These are phyloP conservation scores for Dipodascopsis uninucleata DNA, from an alignment of 805 yeast species.

Conservation along the genomic window DNA sequence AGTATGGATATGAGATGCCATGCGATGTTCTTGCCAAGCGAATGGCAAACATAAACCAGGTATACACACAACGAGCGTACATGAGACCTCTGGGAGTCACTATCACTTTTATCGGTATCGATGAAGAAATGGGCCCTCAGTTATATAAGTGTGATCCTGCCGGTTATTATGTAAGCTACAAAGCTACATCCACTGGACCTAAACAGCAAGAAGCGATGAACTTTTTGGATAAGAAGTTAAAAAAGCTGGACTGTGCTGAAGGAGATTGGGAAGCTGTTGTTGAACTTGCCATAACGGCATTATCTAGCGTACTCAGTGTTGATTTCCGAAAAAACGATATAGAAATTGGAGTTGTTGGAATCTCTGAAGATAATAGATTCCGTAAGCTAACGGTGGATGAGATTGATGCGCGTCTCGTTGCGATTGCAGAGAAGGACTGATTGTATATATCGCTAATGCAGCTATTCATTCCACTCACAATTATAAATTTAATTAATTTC, in stretches of 20 bases:
- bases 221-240: slow-evolving; percentile 82
- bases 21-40: slow-evolving; percentile 67
- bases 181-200: slow-evolving; percentile 94
- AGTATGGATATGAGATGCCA: slow-evolving; percentile 96
- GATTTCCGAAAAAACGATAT: slow-evolving; percentile 92
- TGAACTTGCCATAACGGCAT: slow-evolving; percentile 81
- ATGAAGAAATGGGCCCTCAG: slow-evolving; percentile 85
- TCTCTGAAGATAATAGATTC: slow-evolving; percentile 51
- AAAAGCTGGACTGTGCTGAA: slow-evolving; percentile 61
- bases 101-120: slow-evolving; percentile 79
- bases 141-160: slow-evolving; percentile 96
- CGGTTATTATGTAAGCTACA: slow-evolving; percentile 86
- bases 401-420: slow-evolving; percentile 87
- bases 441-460: too few species aligned
- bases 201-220: slow-evolving; percentile 95
- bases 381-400: slow-evolving; percentile 73
- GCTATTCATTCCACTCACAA: too few species aligned
- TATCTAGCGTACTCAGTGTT: slow-evolving; percentile 82
- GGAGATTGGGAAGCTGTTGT: slow-evolving; percentile 89
- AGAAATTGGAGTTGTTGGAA: slow-evolving; percentile 78
- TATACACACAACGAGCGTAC: slow-evolving; percentile 95
- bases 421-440: slow-evolving; percentile 94
- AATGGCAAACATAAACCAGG: slow-evolving; percentile 92
- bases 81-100: slow-evolving; percentile 98
- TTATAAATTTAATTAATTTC: too few species aligned